These are phyloP conservation scores for Perkinsus marinus DNA, from an alignment of 169 alveolate genomes.

Conservation along the genomic window DNA sequence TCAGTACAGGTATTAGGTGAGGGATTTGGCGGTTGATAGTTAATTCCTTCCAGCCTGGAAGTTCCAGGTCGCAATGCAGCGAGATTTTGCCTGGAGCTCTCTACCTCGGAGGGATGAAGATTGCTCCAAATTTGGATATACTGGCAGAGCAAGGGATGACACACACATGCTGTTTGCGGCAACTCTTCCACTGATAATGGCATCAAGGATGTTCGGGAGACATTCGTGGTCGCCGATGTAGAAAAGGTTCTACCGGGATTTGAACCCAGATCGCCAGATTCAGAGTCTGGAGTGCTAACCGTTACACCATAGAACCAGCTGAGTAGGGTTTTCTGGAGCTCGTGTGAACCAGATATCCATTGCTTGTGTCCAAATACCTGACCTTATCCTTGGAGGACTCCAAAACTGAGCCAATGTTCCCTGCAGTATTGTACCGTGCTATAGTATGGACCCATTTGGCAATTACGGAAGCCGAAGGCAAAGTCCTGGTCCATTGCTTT, in stretches of 20 bases:
- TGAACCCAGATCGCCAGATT: neutral
- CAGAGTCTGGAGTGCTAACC: neutral
- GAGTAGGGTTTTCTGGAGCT: neutral
- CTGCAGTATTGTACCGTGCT: neutral
- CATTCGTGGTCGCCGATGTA: too few species aligned
- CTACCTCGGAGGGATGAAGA: constrained; percentile 40
- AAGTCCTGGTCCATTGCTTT: neutral
- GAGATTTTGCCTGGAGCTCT: constrained; percentile 47
- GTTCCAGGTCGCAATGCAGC: constrained; percentile 31
- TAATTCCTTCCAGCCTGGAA: neutral
- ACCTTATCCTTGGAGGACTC: neutral
- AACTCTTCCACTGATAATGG: constrained; percentile 33
- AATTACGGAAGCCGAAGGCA: neutral
- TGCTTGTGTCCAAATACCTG: neutral
- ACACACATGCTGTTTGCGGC: constrained; percentile 49
- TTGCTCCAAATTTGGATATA: constrained; percentile 38
- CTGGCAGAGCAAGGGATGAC: constrained; percentile 39
- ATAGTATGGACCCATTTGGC: neutral
- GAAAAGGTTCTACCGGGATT: neutral
- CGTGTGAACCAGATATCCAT: neutral
- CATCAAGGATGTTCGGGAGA: too few species aligned
- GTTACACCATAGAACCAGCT: neutral
- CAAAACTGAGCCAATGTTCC: neutral
- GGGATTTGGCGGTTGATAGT: neutral
- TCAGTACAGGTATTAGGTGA: neutral